Evolutionary conservation across 345 rosid genomes (phyloP).

Genomic region (Nephelium lappaceum): DNA sequence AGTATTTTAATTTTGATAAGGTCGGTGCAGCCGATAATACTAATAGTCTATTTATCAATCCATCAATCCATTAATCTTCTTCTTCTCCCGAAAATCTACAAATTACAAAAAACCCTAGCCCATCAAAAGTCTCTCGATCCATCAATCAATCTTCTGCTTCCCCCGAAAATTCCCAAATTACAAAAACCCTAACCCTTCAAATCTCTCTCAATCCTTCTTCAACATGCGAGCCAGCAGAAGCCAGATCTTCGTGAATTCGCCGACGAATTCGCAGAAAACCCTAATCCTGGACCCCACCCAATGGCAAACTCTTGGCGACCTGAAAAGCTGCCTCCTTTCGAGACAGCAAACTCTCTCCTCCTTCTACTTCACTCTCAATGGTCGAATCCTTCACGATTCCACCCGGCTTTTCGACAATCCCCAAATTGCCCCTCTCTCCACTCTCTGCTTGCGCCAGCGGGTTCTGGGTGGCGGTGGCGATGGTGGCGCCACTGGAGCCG

Average conservation of each 20-base stretch:
- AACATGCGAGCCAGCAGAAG: neutral
- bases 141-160: neutral
- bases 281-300: neutral
- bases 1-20: no score
- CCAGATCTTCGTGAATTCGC: conserved; percentile 15
- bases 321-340: conserved; percentile 43
- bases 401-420: conserved; percentile 40
- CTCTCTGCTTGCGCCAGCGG: conserved; percentile 55
- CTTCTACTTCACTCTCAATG: conserved; percentile 61
- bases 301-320: conserved; percentile 43
- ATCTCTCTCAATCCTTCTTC: neutral
- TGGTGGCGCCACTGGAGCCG: conserved; percentile 99
- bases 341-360: conserved; percentile 41
- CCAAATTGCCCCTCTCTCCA: conserved; percentile 55
- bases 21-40: no score
- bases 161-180: neutral
- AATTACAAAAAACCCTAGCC: neutral
- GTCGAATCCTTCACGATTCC: conserved; percentile 54
- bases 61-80: neutral
- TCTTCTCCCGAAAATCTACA: neutral
- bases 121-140: neutral
- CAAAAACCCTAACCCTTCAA: neutral
- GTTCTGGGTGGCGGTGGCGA: conserved; percentile 93
- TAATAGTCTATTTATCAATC: neutral
- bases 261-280: conserved; percentile 5